phyloP scores from a whole-genome alignment of 2,329 filamentous ascomycete genomes.

The Trichoderma atrobrunneum region DNA sequence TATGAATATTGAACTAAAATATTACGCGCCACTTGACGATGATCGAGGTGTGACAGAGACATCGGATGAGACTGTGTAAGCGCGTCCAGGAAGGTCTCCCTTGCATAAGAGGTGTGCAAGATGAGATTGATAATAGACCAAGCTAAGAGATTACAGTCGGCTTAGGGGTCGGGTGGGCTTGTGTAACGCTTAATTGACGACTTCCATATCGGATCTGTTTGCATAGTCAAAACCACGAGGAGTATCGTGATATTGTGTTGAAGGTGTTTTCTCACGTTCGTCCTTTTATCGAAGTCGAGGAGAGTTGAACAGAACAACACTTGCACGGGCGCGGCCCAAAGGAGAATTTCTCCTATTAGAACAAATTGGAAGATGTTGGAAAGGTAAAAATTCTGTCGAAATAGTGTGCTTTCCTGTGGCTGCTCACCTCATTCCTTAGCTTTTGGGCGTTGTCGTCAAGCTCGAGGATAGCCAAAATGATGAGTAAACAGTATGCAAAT shows the following conservation, averaged over 20 bases:
- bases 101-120: neutral
- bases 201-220: neutral
- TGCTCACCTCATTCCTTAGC: neutral
- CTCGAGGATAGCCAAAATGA: neutral
- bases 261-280: neutral
- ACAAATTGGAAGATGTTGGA: neutral
- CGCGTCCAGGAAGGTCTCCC: neutral
- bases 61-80: constrained; percentile 1
- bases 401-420: neutral
- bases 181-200: neutral
- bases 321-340: neutral
- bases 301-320: neutral
- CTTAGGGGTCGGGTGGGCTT: neutral
- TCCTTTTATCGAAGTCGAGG: neutral
- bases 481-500: neutral
- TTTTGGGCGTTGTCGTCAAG: neutral
- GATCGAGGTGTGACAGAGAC: neutral
- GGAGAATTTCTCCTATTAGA: neutral
- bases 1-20: neutral
- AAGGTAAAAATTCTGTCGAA: neutral
- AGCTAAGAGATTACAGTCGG: neutral
- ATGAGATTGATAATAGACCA: neutral
- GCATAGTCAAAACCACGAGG: neutral
- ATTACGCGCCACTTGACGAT: neutral
- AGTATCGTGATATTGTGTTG: neutral